phyloP scores from a whole-genome alignment of 768 basidiomycete genomes.

The Inosperma sp. region DNA sequence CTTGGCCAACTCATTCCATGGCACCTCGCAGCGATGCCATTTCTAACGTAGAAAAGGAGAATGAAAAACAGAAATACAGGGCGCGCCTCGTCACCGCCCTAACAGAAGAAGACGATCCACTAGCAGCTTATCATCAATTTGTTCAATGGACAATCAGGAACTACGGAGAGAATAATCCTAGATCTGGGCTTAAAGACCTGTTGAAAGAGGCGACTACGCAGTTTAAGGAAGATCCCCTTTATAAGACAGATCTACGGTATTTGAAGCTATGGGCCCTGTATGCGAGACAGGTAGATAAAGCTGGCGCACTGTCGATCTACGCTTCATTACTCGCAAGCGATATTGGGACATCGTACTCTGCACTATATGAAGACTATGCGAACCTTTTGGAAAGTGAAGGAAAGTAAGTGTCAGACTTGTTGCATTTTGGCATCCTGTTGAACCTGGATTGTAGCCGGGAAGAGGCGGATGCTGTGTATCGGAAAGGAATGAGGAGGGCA shows the following conservation, averaged over 20 bases:
- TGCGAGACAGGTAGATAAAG: conserved; percentile 71
- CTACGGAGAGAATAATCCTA: conserved; percentile 63
- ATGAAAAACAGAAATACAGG: conserved; percentile 34
- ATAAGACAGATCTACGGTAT: conserved; percentile 85
- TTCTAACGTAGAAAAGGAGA: conserved; percentile 26
- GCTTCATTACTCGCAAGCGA: conserved; percentile 66
- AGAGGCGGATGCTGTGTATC: conserved; percentile 80
- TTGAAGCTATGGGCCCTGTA: conserved; percentile 90
- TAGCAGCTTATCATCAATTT: conserved; percentile 81
- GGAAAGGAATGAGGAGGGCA: conserved; percentile 72
- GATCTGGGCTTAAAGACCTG: conserved; percentile 73
- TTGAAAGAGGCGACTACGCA: conserved; percentile 79
- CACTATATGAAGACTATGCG: conserved; percentile 92
- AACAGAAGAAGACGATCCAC: conserved; percentile 78
- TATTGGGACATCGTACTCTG: conserved; percentile 71
- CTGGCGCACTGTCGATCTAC: conserved; percentile 66
- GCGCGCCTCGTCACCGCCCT: conserved; percentile 48
- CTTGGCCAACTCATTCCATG: conserved; percentile 14
- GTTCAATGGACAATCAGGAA: conserved; percentile 85
- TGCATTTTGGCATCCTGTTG: not conserved
- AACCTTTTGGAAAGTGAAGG: conserved; percentile 67
- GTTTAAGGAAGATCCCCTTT: conserved; percentile 79
- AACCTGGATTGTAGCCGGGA: conserved; percentile 43
- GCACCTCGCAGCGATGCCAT: conserved; percentile 18
- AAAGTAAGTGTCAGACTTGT: conserved; percentile 50